phyloP scores from a whole-genome alignment of 176 grass and related monocot species.

The Musa itinerans region DNA sequence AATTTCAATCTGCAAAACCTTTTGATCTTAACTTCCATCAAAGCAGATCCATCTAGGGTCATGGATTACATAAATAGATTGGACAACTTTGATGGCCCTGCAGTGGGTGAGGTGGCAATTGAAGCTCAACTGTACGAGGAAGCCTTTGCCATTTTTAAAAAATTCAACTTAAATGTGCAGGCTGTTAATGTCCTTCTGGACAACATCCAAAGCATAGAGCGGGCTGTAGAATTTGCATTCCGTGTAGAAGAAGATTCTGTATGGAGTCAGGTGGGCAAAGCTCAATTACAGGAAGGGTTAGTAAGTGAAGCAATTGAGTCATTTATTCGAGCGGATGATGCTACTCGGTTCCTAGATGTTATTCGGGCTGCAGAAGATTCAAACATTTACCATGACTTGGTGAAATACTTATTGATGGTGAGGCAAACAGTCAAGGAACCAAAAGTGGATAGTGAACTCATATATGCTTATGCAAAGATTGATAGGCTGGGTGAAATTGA shows the following conservation, averaged over 20 bases:
- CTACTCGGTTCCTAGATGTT: slow-evolving; percentile 79
- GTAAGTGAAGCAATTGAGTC: slow-evolving; percentile 95
- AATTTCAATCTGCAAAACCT: slow-evolving; percentile 96
- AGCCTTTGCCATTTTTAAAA: slow-evolving; percentile 97
- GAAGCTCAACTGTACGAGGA: slow-evolving; percentile 86
- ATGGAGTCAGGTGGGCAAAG: slow-evolving; percentile 95
- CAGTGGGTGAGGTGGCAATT: slow-evolving; percentile 89
- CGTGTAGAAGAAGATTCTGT: slow-evolving; percentile 94
- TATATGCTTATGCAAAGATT: slow-evolving; percentile 95
- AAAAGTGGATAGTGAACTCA: slow-evolving; percentile 79
- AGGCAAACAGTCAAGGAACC: slow-evolving; percentile 73
- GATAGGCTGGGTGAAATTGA: slow-evolving; percentile 80
- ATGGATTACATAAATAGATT: slow-evolving; percentile 97
- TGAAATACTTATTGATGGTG: slow-evolving; percentile 81
- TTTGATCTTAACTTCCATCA: slow-evolving; percentile 88
- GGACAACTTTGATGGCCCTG: slow-evolving; percentile 97
- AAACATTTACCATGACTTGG: slow-evolving; percentile 70
- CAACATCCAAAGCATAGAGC: slow-evolving; percentile 81
- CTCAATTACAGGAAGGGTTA: slow-evolving; percentile 80
- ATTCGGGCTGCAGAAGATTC: slow-evolving; percentile 69
- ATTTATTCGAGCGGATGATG: slow-evolving; percentile 89
- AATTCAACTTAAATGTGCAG: slow-evolving; percentile 94
- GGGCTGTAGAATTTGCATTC: slow-evolving; percentile 92
- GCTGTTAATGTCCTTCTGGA: slow-evolving; percentile 92
- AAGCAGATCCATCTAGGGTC: slow-evolving; percentile 85